Conservation (phyloP, 2,329 filamentous ascomycete species). For the Chaetothyriales sp. region DNA sequence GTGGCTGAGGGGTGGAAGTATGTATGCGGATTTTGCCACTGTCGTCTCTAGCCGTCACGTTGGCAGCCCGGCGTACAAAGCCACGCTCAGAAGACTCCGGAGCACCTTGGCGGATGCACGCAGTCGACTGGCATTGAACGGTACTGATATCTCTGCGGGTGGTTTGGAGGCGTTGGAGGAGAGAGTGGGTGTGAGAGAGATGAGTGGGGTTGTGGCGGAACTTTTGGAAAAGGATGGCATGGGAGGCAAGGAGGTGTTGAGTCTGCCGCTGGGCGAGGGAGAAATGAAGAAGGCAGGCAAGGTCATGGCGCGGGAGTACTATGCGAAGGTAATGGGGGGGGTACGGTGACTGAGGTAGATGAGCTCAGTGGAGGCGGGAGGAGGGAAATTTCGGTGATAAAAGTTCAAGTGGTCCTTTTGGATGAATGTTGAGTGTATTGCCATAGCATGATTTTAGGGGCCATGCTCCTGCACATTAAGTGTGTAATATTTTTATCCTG, state of each 20-base stretch:
- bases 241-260: background rate
- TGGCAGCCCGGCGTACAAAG: slow-evolving; percentile 28
- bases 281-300: background rate
- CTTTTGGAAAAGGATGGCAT: slow-evolving; percentile 4
- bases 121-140: slow-evolving; percentile 28
- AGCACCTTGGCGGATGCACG: slow-evolving; percentile 29
- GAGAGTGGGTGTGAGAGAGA: slow-evolving; percentile 66
- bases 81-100: slow-evolving; percentile 32
- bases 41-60: slow-evolving; percentile 22
- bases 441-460: too few species aligned
- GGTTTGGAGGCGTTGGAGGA: slow-evolving; percentile 42
- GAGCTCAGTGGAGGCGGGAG: background rate
- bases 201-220: slow-evolving; percentile 59
- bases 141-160: slow-evolving; percentile 42
- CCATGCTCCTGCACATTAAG: too few species aligned
- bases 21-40: slow-evolving; percentile 24
- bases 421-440: too few species aligned
- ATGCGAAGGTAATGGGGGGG: background rate
- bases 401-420: too few species aligned
- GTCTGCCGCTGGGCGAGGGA: background rate
- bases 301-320: background rate
- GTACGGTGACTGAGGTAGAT: too few species aligned
- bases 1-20: slow-evolving; percentile 61
- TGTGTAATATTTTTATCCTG: too few species aligned
- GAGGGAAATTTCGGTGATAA: too few species aligned